Base-by-base conservation (phyloP, 1,139 yeast species). In the Yamadazyma taylorii region DNA sequence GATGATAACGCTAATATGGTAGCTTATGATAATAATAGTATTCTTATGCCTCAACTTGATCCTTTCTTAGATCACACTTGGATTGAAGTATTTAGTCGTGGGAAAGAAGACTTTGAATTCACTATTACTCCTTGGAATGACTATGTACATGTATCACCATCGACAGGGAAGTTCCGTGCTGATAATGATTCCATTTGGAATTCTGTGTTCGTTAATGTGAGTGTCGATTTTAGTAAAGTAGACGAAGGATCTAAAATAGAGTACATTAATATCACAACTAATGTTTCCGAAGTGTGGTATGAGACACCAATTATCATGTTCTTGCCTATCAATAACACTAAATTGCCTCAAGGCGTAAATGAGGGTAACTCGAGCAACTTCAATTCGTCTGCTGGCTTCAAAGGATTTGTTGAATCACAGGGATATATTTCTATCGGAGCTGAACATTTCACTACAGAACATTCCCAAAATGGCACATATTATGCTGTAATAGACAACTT, bases 21-120 rank as follows among this genome's bases (percentile, higher is more conserved):
- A 25, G 23, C 42, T 14, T 49, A 49, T 35, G 36, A 42, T 34
- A 49, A 49, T 37, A 48, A 46, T 24, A 49, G 51, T n/a, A 37
- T 49, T 33, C 32, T 45, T 2, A 37, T 48, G 24, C 51, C 52
- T 12, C 39, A 39, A 34, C 39, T 45, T 13, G 42, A 47, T 36
- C 51, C 52, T 11, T 49, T 40, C 32, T 42, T 50, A 13, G 39
- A 29, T 10, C 32, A 36, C 12, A 44, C 50, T 4, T 48, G 42
- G 42, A 47, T 49, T 30, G 52, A 48, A 27, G 37, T 48, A 9
- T 49, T 42, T 37, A 47, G 39, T 30, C 41, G 50, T 33, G 53
- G 53, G 8, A 28, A 23, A 33, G 45, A 45, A 16, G 51, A 47
- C 33, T 46, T 48, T 33, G 40, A 39, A 27, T 49, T 47, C 24